phyloP scores from a whole-genome alignment of 2,329 filamentous ascomycete species.

The Cladosporium austrohemisphaericum region DNA sequence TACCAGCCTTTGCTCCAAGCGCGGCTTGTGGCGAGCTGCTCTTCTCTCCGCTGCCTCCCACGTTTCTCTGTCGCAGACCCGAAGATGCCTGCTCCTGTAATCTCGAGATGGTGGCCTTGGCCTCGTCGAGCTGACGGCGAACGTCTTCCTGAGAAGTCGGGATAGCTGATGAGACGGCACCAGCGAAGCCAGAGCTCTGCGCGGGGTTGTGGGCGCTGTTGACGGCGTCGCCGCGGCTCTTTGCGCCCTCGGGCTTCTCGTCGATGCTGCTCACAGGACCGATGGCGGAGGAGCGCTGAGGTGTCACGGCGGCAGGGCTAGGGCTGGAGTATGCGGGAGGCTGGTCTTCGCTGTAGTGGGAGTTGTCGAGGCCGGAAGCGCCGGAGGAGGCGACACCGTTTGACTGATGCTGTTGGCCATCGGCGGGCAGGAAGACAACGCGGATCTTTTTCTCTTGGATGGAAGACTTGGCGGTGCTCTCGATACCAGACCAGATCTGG shows the following conservation, averaged over 20 bases:
- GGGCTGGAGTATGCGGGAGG: slow-evolving; percentile 56
- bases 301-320: slow-evolving; percentile 44
- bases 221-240: slow-evolving; percentile 38
- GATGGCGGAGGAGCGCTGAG: slow-evolving; percentile 37
- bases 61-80: slow-evolving; percentile 76
- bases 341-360: slow-evolving; percentile 35
- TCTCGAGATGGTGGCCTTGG: slow-evolving; percentile 67
- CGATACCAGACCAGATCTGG: slow-evolving; percentile 72
- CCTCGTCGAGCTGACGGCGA: slow-evolving; percentile 68
- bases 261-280: slow-evolving; percentile 38
- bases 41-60: slow-evolving; percentile 19
- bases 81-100: slow-evolving; percentile 63
- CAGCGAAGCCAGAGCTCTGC: slow-evolving; percentile 42
- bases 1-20: slow-evolving; percentile 20
- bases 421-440: slow-evolving; percentile 73
- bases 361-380: slow-evolving; percentile 6
- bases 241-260: slow-evolving; percentile 39
- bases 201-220: slow-evolving; percentile 39
- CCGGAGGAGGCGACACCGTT: slow-evolving; percentile 28
- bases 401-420: slow-evolving; percentile 37
- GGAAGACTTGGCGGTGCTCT: slow-evolving; percentile 69
- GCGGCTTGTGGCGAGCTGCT: slow-evolving; percentile 21
- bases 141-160: slow-evolving; percentile 58
- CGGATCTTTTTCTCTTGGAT: slow-evolving; percentile 96
- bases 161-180: slow-evolving; percentile 47